Base-by-base conservation (phyloP, 768 basidiomycete species). In the Tylopilus subfusipes region DNA sequence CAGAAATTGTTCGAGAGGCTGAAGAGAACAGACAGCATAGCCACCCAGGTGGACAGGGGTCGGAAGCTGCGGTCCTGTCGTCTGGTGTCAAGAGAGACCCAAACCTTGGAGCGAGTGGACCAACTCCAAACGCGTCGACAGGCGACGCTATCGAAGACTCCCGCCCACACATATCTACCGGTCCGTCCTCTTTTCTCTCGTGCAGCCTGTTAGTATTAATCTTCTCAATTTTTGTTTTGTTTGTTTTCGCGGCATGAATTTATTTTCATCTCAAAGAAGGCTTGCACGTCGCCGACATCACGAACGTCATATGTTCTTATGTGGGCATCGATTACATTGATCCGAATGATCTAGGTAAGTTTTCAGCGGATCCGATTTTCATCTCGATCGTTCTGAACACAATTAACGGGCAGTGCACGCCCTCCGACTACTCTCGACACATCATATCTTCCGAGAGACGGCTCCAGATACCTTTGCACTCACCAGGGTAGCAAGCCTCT, bases 391-490 rank as follows among this genome's bases (percentile, higher is more conserved):
- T 45, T 27, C 3, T 34, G 43, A 9, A 48, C 21, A 38, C 34
- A 12, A 14, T 44, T 29, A 7, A 42, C 24, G 19, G 5, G 29
- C 18, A 90, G 88, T 83, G 5, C 90, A 90, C 62, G 78, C 82
- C 31, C 78, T 93, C 38, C 84, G 90, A 42, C 75, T 90, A 22
- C 78, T 92, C 42, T 88, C 88, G 12, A 88, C 89, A 0, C 87
- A 90, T 63, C 88, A 91, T 66, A 80, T 91, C 49, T 75, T 88
- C 30, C 76, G 78, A 39, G 90, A 93, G 68, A 74, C 81, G 4
- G 74, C 78, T 11, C 88, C 88, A 4, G 79, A 90, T 62, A 82
- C 85, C 6, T 93, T 92, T 60, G 76, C 86, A 9, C 76, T 82
- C 49, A 92, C 86, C 61, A 79, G 88, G 34, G 76, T 89, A 52